These are phyloP conservation scores for Wickerhamomyces rabaulensis DNA, from an alignment of 805 yeast genomes.

Conservation along the genomic window DNA sequence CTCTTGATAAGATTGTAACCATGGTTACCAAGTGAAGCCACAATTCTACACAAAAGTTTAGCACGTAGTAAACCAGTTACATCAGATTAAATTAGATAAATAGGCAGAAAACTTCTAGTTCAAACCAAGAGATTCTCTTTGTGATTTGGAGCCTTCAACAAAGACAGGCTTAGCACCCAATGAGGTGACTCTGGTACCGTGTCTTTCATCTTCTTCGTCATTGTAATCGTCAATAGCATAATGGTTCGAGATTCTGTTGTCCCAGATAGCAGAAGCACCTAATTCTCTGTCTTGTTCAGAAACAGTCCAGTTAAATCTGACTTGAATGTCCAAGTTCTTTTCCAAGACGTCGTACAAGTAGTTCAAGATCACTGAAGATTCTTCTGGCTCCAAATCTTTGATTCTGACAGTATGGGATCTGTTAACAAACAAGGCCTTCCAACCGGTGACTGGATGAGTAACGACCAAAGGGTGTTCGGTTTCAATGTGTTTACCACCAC, in stretches of 20 bases:
- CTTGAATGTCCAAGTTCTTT: slow-evolving; percentile 49
- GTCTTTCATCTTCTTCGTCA: slow-evolving; percentile 52
- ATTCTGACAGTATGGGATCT: slow-evolving; percentile 43
- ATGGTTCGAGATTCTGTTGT: slow-evolving; percentile 51
- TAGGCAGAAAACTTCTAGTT: slow-evolving; percentile 21
- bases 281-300: slow-evolving; percentile 25
- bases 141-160: slow-evolving; percentile 42
- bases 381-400: slow-evolving; percentile 7
- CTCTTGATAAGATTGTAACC: neutral
- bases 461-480: slow-evolving; percentile 53
- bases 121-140: slow-evolving; percentile 7
- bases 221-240: slow-evolving; percentile 44
- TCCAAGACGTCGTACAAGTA: slow-evolving; percentile 40
- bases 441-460: slow-evolving; percentile 61
- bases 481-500: slow-evolving; percentile 41
- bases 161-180: slow-evolving; percentile 50
- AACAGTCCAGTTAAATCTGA: slow-evolving; percentile 46
- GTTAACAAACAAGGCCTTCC: slow-evolving; percentile 52
- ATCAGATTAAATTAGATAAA: neutral
- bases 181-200: slow-evolving; percentile 49
- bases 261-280: slow-evolving; percentile 52
- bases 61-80: neutral
- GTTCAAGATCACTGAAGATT: slow-evolving; percentile 29
- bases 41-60: too few relatives aligned
- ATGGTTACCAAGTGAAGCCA: neutral